Base-by-base conservation (phyloP, 176 grass and related monocot genomes). In the Eremochloa ophiuroides region DNA sequence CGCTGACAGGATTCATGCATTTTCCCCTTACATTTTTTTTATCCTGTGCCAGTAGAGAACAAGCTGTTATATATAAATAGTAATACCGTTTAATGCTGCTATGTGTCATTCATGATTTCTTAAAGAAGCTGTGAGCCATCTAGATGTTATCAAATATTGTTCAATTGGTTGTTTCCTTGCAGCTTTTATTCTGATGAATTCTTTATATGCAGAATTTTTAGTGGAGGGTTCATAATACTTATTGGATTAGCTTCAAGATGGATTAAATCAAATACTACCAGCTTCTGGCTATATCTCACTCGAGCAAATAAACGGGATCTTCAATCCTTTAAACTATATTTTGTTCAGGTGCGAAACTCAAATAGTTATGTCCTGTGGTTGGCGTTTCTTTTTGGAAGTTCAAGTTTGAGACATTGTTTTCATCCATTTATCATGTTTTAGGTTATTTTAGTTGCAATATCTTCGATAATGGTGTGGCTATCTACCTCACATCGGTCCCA, bases 381-480 rank as follows among this genome's bases (percentile, higher is more conserved):
- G 55, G 25, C 83, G 77, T 83, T 58, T 84, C 10, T 81, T 60
- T 82, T 0, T 66, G 15, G n/a, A 75, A 80, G 46, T 86, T 58
- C 22, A 78, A 68, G 66, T 79, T 71, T 70, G 47, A 56, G 30
- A 33, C 16, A 46, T 43, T 75, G 53, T 75, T 84, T 42, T 84
- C 31, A 55, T 17, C 42, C 61, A 3, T 41, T 75, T 87, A 23
- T 10, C 69, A 71, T 91, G 67, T 34, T 59, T 76, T 84, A 97
- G 95, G 83, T 88, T 62, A 73, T 80, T 85, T 90, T 97, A 60
- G 88, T 97, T 65, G 92, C 43, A 47, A 48, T 97, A 73, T 94
- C 95, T 87, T 92, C 92, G 17, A 64, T 89, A 80, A 97, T 97
- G 92, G 95, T 97, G 68, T 87, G 92, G 87, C 60, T 97, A 75